Percentiles rank a stretch among this genome's conserved stretches.
Conservation (phyloP, 768 basidiomycete species). For the Lactarius hatsudake region DNA sequence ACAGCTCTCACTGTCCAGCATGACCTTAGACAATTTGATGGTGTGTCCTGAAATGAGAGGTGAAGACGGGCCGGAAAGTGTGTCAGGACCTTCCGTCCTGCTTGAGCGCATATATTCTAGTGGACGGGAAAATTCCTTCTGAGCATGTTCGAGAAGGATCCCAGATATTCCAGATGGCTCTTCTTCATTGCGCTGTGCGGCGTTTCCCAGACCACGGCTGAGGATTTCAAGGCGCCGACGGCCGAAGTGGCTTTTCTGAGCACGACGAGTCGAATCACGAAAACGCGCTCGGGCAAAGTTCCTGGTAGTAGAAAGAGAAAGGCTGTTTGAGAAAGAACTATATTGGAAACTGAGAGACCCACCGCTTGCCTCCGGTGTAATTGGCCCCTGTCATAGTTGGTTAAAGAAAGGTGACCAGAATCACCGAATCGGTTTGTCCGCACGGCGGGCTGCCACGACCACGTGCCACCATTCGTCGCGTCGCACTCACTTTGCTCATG, state of each 20-base stretch:
- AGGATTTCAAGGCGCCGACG: slow-evolving; percentile 24
- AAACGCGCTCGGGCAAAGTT: slow-evolving; percentile 26
- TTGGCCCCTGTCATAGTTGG: slow-evolving; percentile 25
- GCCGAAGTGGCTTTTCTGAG: slow-evolving; percentile 27
- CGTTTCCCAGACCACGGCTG: slow-evolving; percentile 15
- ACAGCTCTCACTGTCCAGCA: slow-evolving; percentile 1
- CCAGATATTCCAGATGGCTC: background rate
- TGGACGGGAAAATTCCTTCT: slow-evolving; percentile 8
- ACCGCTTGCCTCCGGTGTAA: slow-evolving; percentile 27
- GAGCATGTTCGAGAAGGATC: slow-evolving; percentile 20
- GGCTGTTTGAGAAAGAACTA: background rate
- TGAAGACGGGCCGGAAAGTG: background rate
- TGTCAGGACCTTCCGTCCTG: background rate
- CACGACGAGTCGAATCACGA: slow-evolving; percentile 22
- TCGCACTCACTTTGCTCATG: background rate
- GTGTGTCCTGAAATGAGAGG: background rate
- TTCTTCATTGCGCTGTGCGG: background rate
- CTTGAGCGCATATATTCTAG: background rate
- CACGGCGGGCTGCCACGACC: background rate
- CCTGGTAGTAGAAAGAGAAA: slow-evolving; percentile 3
- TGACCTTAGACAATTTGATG: background rate
- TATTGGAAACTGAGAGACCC: background rate
- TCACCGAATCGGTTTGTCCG: background rate
- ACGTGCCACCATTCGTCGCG: background rate
- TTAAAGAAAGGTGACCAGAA: background rate